These are phyloP conservation scores for Odontarrhena argentea DNA, from an alignment of 345 rosid species.

Conservation along the genomic window DNA sequence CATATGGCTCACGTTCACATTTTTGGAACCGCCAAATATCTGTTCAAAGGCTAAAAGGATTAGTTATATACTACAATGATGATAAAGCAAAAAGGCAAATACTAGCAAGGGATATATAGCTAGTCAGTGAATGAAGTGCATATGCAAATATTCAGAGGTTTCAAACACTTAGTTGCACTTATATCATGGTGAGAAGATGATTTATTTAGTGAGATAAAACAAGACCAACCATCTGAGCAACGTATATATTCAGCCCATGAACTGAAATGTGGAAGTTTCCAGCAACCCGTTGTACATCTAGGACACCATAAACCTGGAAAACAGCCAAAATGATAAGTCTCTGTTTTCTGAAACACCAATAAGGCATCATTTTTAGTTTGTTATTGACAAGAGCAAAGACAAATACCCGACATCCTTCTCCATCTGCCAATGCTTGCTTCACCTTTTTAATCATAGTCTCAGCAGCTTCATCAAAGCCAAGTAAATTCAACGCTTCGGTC, in stretches of 20 bases:
- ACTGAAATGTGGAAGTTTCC: conserved; percentile 99
- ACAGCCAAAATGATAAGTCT: conserved; percentile 29
- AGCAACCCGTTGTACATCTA: conserved; percentile 98
- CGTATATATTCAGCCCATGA: conserved; percentile 90
- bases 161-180: conserved; percentile 15
- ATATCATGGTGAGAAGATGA: not conserved
- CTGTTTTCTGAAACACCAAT: not conserved
- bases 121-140: conserved; percentile 6
- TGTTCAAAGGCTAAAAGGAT: conserved; percentile 39
- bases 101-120: not conserved
- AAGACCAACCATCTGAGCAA: conserved; percentile 85
- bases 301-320: conserved; percentile 83
- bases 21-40: conserved; percentile 87
- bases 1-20: conserved; percentile 86
- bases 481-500: conserved; percentile 46
- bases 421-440: conserved; percentile 79
- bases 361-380: not conserved
- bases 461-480: conserved; percentile 78
- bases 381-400: conserved; percentile 22
- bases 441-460: conserved; percentile 89
- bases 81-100: conserved; percentile 18
- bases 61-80: not conserved
- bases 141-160: conserved; percentile 1
- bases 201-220: not conserved
- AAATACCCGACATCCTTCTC: conserved; percentile 95